Evolutionary conservation across 2,329 filamentous ascomycete species (phyloP).

Genomic region (Penicillium expansum): DNA sequence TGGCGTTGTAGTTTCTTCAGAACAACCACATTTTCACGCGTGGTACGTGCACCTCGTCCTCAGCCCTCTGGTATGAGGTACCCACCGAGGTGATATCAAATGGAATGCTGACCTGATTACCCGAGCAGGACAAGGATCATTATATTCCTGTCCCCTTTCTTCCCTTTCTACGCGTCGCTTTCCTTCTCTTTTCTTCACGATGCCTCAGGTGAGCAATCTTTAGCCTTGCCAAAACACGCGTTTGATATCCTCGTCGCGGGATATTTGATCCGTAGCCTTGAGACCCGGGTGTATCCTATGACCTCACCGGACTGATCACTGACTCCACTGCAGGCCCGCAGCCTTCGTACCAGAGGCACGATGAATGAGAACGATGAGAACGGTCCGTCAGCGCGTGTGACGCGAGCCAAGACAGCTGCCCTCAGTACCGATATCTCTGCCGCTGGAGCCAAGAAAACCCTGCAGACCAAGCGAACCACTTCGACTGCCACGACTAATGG

Average conservation of each 20-base stretch:
- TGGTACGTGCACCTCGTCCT: slow-evolving; percentile 35
- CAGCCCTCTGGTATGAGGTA: slow-evolving; percentile 32
- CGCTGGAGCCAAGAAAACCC: slow-evolving; percentile 63
- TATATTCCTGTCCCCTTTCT: slow-evolving; percentile 26
- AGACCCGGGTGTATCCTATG: neutral
- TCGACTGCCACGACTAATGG: slow-evolving; percentile 49
- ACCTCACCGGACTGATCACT: slow-evolving; percentile 6
- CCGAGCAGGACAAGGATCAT: slow-evolving; percentile 28
- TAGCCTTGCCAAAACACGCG: slow-evolving; percentile 23
- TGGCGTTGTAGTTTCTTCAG: slow-evolving; percentile 24
- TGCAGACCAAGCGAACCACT: slow-evolving; percentile 68
- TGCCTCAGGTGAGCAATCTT: slow-evolving; percentile 55
- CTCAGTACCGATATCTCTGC: slow-evolving; percentile 49
- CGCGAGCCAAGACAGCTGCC: slow-evolving; percentile 85
- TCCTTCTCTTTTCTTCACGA: slow-evolving; percentile 39
- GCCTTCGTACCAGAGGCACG: slow-evolving; percentile 69
- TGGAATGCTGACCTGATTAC: slow-evolving; percentile 38
- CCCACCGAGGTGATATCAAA: slow-evolving; percentile 31
- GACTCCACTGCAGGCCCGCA: slow-evolving; percentile 56
- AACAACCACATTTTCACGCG: slow-evolving; percentile 35
- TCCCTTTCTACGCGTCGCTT: slow-evolving; percentile 21
- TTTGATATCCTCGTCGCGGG: neutral
- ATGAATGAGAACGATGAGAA: slow-evolving; percentile 97
- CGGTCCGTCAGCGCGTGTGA: slow-evolving; percentile 73
- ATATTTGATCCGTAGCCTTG: neutral